phyloP scores from a whole-genome alignment of 768 basidiomycete genomes.

The Lentinula detonsa region DNA sequence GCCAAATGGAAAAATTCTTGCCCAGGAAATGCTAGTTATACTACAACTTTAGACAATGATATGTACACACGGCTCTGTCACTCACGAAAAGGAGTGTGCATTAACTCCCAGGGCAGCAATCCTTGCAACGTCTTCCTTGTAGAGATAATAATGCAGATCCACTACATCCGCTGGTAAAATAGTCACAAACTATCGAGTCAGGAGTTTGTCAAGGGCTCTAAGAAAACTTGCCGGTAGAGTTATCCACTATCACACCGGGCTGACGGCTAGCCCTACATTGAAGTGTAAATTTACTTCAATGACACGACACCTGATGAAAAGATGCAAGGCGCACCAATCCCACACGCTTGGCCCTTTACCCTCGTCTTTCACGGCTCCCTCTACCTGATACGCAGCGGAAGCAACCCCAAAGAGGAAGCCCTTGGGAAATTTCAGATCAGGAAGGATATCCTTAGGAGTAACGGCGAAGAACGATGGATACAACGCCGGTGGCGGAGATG shows the following conservation, averaged over 20 bases:
- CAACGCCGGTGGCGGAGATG: conserved; percentile 36
- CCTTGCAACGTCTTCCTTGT: conserved; percentile 47
- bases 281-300: neutral
- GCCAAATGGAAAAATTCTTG: conserved; percentile 44
- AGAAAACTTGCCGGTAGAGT: conserved; percentile 30
- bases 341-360: conserved; percentile 43
- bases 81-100: conserved; percentile 47
- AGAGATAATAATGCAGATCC: conserved; percentile 45
- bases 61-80: neutral
- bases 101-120: conserved; percentile 45
- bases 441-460: conserved; percentile 35
- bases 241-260: conserved; percentile 33
- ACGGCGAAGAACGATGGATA: conserved; percentile 43
- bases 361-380: conserved; percentile 45
- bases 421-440: conserved; percentile 36
- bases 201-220: neutral
- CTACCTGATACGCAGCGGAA: conserved; percentile 48
- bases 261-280: conserved; percentile 31
- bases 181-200: neutral
- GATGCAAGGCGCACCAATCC: conserved; percentile 27
- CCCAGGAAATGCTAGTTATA: conserved; percentile 41
- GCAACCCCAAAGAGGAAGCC: conserved; percentile 48
- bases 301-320: neutral
- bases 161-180: conserved; percentile 33
- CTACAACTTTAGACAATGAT: neutral